Base-by-base conservation (phyloP, 345 rosid species). In the Lumnitzera racemosa region DNA sequence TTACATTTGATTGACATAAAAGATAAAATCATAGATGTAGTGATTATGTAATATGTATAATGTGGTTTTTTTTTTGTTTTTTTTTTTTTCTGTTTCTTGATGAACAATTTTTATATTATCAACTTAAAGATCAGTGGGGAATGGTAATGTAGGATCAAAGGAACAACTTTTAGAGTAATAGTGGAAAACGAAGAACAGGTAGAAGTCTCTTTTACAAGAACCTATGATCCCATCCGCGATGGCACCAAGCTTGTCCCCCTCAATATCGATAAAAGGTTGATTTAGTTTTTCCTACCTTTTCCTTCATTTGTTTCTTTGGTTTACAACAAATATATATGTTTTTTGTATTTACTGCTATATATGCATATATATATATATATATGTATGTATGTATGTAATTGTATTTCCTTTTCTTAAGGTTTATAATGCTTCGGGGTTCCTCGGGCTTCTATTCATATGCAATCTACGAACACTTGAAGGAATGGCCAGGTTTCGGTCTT, bases 371-470 rank as follows among this genome's bases (percentile, higher is more conserved):
- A 56, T 41, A 14, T 12, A 56, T 9, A 12, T 56, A 3, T 36
- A 1, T 56, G n/a, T 24, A 49, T 53, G 11, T 1, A 53, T 7
- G 14, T 53, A 3, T 16, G 9, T 20, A 20, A 11, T 2, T 15
- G 20, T 59, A 47, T 23, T 5, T 10, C 13, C 14, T 13, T 47
- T 53, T 56, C 20, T 46, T 43, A 69, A 92, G 96, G 79, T 92
- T 87, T 73, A 63, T 87, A 65, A 74, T 92, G 88, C 82, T 86
- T n/a, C 70, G 83, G 15, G 80, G 80, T 68, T 80, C 79, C 29
- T 86, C 90, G 0, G 98, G 98, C 12, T 91, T 91, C 79, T 91
- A 91, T 67, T 74, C 86, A 9, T 89, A 89, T 41, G 89, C 88
- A 61, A 80, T 83, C 41, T 89, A 78, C 29, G 96, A 89, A 78